phyloP scores from a whole-genome alignment of 805 yeast genomes.

The Ogataea methanolica region DNA sequence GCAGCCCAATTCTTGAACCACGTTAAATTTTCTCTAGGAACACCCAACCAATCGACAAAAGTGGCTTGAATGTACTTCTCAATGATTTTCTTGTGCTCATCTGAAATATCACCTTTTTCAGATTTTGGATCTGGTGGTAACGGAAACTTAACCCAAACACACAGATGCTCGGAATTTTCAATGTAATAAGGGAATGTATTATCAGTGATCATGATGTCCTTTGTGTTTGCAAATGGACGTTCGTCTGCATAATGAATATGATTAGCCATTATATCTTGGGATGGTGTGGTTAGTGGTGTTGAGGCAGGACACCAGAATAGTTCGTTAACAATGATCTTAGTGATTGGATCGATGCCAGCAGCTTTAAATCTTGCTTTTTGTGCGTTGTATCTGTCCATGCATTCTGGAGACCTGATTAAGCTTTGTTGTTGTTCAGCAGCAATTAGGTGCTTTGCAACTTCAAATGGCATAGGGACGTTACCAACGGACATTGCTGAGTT shows the following conservation, averaged over 20 bases:
- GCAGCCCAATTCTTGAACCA: constrained; percentile 76
- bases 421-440: constrained; percentile 38
- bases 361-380: constrained; percentile 39
- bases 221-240: constrained; percentile 36
- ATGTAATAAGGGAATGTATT: constrained; percentile 71
- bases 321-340: constrained; percentile 43
- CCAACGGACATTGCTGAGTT: constrained; percentile 10
- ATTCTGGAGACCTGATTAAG: constrained; percentile 44
- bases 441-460: constrained; percentile 35
- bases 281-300: constrained; percentile 13
- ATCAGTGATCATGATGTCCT: constrained; percentile 41
- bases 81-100: constrained; percentile 36
- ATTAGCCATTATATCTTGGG: constrained; percentile 9
- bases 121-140: constrained; percentile 49
- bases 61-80: constrained; percentile 43
- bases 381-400: constrained; percentile 38
- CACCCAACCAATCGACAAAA: constrained; percentile 41
- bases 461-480: constrained; percentile 42
- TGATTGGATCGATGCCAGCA: constrained; percentile 38
- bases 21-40: constrained; percentile 34
- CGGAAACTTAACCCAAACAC: constrained; percentile 62
- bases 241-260: constrained; percentile 28
- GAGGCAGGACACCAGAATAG: constrained; percentile 44
- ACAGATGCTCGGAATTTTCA: constrained; percentile 48
- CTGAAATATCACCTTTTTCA: constrained; percentile 46